Base-by-base conservation (phyloP, 352 stramenopile genomes). In the Pythium folliculosum region DNA sequence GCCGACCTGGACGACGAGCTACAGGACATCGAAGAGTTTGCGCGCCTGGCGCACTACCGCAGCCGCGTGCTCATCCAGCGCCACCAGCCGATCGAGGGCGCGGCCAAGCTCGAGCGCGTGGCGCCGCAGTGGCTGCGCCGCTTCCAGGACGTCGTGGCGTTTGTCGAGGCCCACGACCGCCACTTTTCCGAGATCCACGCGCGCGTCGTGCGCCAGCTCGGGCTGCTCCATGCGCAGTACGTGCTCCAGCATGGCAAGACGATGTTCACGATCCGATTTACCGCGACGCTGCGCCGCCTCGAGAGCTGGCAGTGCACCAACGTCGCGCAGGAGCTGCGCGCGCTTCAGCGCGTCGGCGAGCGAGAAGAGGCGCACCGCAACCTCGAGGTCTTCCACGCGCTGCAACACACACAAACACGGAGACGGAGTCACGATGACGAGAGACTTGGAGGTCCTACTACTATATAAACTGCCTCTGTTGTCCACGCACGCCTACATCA, bases 321-420 rank as follows among this genome's bases (percentile, higher is more conserved):
- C 2, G 62, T 84, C 7, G 32, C 81, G 21, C 30, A 14, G 47
- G 62, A 57, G 22, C 69, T 90, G 4, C 47, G 70, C 2, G 19
- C 25, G 0, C 62, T 71, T 13, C 77, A 76, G 54, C 22, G 57
- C 0, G 30, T 71, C 12, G 82, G 67, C 0, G 70, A 76, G 14
- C 30, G 69, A 22, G 83, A 91, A 56, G 83, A 91, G 51, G 75
- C 80, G 47, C 76, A 84, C 25, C 71, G 81, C 19, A 91, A 90
- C 62, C 78, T 91, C 50, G 83, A 91, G 66, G 89, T 91, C 68
- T 86, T 75, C 67, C 81, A 91, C 65, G 72, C 86, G 7, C 71
- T 86, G 2, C 75, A 55, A 16, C 51, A 58, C 22, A 10, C 32
- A 63, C 44, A 50, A 12, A 49, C 43, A 32, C 27, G 27, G 27